Base-by-base conservation (phyloP, 352 stramenopile genomes). In the Achlya hypogyna region DNA sequence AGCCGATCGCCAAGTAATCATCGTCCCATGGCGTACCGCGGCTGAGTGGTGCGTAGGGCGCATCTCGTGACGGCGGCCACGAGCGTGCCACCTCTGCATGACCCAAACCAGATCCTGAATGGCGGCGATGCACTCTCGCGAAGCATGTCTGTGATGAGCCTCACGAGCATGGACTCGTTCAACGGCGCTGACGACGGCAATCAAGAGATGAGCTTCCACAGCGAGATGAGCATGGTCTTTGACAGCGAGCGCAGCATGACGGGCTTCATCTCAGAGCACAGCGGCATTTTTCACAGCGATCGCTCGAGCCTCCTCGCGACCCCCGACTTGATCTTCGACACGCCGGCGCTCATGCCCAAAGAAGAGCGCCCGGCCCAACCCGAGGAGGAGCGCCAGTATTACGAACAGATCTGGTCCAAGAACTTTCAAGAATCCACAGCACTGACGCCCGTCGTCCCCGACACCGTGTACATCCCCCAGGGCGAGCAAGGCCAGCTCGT, bases 361-460 rank as follows among this genome's bases (percentile, higher is more conserved):
- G 70, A 91, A 62, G 79, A 87, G 69, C 82, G 84, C 32, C 84
- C 84, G 16, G 69, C 82, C 6, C 84, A 93, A 31, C 84, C 84
- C 12, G 75, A 81, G 6, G 75, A 84, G 68, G 82, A 93, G 69
- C 79, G 84, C 51, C 82, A 90, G 67, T 93, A 91, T 71, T 93
- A 89, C 72, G 84, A 93, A 68, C 70, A 72, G 29, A 76, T 91
- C 56, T 93, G 84, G 84, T 78, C 82, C 18, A 78, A 85, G 62
- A 93, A 93, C 71, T 93, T 93, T 71, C 82, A 93, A 53, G 82
- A 85, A 20, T 91, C 82, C 8, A 81, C 89, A 58, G 84, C 82
- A 22, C 54, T 51, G 54, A 49, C 54, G n/a, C 74, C 80, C 45
- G 77, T 88, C 22, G 74, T 72, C 51, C 84, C 83, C 74, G 84